Base-by-base conservation (phyloP, 441 rosid species). In the Lepidium campestre region DNA sequence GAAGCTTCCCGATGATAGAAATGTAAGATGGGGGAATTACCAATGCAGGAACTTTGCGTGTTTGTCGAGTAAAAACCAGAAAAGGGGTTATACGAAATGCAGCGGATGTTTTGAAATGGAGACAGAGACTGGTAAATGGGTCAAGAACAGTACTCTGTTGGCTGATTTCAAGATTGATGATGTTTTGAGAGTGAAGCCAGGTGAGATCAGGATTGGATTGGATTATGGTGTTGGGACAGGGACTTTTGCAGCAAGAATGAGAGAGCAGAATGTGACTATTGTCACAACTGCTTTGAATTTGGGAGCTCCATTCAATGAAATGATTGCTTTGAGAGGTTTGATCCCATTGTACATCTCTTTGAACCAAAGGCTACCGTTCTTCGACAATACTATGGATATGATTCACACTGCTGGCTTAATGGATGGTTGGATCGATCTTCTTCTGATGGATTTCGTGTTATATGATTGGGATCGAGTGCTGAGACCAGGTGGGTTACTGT, bases 231-330 rank as follows among this genome's bases (percentile, higher is more conserved):
- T 90, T 14, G 92, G 98, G 9, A 84, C 97, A 0, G 97, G 97
- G 7, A 88, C 90, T 47, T 90, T 93, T 42, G 98, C 97, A 2
- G 92, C 90, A 0, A 82, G 98, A 68, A 93, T 88, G 98, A 84
- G 80, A 67, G 93, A 92, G 73, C 67, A 77, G 12, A 86, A 90
- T 58, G 87, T 85, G 5, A 92, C 93, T 9, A 70, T 92, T 44
- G 65, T 88, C 64, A 77, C 98, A n/a, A 92, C 90, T 1, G 90
- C 97, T 0, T 35, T 86, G 56, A 92, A 92, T 45, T 74, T 92
- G 2, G 97, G 98, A 11, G 98, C 97, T 35, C 96, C 98, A 42
- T 92, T 92, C 75, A 92, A 20, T 37, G 98, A 92, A 79, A 77
- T 74, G 79, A 86, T 93, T 4, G 93, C 98, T 0, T 81, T 93